phyloP scores from a whole-genome alignment of 2,329 filamentous ascomycete species.

The Trichocomaceae sp. region DNA sequence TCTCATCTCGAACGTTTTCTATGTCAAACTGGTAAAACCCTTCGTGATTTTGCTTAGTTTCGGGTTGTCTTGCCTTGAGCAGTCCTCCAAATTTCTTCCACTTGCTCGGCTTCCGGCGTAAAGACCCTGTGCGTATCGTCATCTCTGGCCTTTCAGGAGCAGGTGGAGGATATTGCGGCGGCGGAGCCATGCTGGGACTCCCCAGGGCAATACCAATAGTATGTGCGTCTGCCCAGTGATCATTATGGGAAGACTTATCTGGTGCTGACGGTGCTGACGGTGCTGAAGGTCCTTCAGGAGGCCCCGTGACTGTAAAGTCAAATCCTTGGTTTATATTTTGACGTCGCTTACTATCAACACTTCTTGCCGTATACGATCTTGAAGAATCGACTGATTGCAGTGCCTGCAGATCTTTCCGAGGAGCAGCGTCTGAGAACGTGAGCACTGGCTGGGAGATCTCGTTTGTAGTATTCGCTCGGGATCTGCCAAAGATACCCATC shows the following conservation, averaged over 20 bases:
- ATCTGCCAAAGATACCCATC: conserved; percentile 21
- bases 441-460: conserved; percentile 29
- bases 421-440: conserved; percentile 27
- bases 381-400: conserved; percentile 14
- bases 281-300: conserved; percentile 22
- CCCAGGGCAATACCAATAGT: conserved; percentile 69
- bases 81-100: conserved; percentile 43
- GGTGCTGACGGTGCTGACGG: too few species aligned
- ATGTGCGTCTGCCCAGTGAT: conserved; percentile 14
- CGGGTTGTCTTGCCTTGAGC: conserved; percentile 34
- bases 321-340: conserved; percentile 19
- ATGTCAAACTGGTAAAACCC: conserved; percentile 26
- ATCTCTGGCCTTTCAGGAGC: not conserved
- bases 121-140: conserved; percentile 8
- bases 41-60: conserved; percentile 18
- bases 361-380: not conserved
- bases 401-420: conserved; percentile 25
- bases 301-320: conserved; percentile 27
- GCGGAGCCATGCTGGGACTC: conserved; percentile 48
- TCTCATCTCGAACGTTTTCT: conserved; percentile 11
- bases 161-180: not conserved
- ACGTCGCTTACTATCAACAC: conserved; percentile 7
- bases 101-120: conserved; percentile 36
- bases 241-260: not conserved
- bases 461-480: conserved; percentile 22